Evolutionary conservation across 805 yeast genomes (phyloP).

Genomic region (Lipomyces starkeyi): DNA sequence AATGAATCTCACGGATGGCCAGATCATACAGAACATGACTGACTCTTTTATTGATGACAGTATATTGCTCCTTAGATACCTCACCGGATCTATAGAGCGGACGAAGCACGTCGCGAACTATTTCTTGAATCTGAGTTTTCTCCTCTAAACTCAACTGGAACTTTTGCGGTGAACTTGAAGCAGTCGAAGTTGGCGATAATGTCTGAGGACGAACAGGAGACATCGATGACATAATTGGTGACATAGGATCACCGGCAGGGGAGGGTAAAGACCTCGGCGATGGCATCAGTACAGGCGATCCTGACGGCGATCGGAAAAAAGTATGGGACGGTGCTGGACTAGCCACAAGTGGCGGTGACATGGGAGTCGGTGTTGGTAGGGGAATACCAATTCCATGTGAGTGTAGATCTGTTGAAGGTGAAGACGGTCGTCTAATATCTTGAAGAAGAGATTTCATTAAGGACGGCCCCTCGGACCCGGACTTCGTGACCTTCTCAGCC

Average conservation of each 20-base stretch:
- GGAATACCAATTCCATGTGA: conserved; percentile 7
- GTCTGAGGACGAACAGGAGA: not conserved
- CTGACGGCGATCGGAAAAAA: conserved; percentile 28
- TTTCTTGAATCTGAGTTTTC: conserved; percentile 62
- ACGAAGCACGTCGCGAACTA: conserved; percentile 60
- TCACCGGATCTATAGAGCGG: conserved; percentile 53
- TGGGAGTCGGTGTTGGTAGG: conserved; percentile 30
- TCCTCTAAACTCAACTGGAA: conserved; percentile 43
- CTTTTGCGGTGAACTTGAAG: conserved; percentile 5
- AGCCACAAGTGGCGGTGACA: conserved; percentile 26
- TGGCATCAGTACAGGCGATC: conserved; percentile 28
- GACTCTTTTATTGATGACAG: conserved; percentile 64
- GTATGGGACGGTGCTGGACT: conserved; percentile 16
- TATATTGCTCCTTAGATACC: conserved; percentile 54
- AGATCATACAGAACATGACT: conserved; percentile 61
- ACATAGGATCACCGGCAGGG: conserved; percentile 26
- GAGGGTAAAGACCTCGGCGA: conserved; percentile 25
- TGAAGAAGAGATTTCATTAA: conserved; percentile 30
- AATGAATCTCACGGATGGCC: conserved; percentile 4
- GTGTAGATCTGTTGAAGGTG: conserved; percentile 22
- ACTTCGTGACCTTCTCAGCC: not conserved
- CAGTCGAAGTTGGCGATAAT: conserved; percentile 7
- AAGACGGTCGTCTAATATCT: conserved; percentile 33
- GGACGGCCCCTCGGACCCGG: conserved; percentile 17
- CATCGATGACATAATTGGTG: conserved; percentile 14